Base-by-base conservation (phyloP, 2,329 filamentous ascomycete species). In the Sordariomycetes sp. region DNA sequence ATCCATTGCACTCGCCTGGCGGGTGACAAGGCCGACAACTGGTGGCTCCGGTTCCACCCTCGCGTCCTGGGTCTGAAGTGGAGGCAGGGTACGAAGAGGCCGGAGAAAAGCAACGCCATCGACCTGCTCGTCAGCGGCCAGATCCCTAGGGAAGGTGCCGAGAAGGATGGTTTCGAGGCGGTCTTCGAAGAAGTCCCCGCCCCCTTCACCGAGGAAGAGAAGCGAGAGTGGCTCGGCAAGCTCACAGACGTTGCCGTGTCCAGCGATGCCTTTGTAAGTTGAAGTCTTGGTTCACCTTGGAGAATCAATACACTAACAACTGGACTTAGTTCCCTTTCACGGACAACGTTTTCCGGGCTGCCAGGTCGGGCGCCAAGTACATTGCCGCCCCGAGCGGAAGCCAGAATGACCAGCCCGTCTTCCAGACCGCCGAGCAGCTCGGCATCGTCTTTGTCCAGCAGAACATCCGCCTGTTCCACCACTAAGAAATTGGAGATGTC, bases 11-110 rank as follows among this genome's bases (percentile, higher is more conserved):
- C 94, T 50, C 88, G 94, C 64, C 84, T 99, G 56, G 94, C 94
- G 12, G 94, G 94, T 61, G 93, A 97, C 79, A 99, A 99, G 81
- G 90, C 92, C 54, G 94, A 99, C 75, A 97, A 96, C 80, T 97
- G 93, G 93, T 99, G 93, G 94, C 88, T 99, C 80, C 89, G 94
- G 68, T 97, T 97, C 85, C 89, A 97, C 78, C 87, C 90, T 65
- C 87, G 90, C 57, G 89, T 94, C 14, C 81, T 97, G 55, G 80
- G 78, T 69, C 87, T 99, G 71, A 89, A 93, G 78, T 99, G 91
- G 90, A 97, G 96, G 82, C 93, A 94, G 78, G 93, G 94, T 67
- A 90, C 89, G 69, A 97, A 97, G 85, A 86, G 94, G 59, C 83
- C 94, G 53, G 93, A 97, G 73, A 99, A 97, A 84, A 95, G 89